These are phyloP conservation scores for Fusarium udum DNA, from an alignment of 2,329 filamentous ascomycete species.

Conservation along the genomic window DNA sequence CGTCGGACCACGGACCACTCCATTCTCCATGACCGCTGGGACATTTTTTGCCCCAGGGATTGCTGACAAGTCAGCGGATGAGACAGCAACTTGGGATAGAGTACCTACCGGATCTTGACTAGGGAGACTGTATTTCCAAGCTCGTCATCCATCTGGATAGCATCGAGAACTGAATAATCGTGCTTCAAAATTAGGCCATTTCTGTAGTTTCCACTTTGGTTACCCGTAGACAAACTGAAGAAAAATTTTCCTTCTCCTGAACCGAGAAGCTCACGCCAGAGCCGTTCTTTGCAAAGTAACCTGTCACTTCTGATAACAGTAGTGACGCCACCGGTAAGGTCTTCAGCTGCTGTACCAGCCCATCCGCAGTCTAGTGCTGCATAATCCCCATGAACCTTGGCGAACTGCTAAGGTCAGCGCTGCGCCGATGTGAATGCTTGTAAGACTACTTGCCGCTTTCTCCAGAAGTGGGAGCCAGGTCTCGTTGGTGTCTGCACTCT, in stretches of 20 bases:
- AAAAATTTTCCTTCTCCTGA: background rate
- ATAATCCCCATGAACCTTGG: background rate
- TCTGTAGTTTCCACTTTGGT: background rate
- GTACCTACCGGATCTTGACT: background rate
- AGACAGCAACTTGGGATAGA: too few relatives aligned
- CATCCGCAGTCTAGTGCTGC: background rate
- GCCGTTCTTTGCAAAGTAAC: background rate
- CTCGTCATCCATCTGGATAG: background rate
- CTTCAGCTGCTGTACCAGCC: background rate
- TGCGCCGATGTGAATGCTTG: too few relatives aligned
- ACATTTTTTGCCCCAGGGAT: background rate
- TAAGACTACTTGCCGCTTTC: constrained; percentile 65
- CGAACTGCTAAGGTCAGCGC: too few relatives aligned
- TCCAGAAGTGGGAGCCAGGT: constrained; percentile 84
- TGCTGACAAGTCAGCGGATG: background rate
- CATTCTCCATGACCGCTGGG: background rate
- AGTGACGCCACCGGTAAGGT: background rate
- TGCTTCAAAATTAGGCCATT: background rate
- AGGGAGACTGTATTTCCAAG: background rate
- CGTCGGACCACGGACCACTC: background rate
- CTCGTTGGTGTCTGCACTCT: constrained; percentile 78
- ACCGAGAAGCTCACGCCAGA: background rate
- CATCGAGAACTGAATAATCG: background rate
- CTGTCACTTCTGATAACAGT: background rate
- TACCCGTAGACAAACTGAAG: background rate